phyloP scores from a whole-genome alignment of 108 stramenopile species.

The Cyclotella baltica region DNA sequence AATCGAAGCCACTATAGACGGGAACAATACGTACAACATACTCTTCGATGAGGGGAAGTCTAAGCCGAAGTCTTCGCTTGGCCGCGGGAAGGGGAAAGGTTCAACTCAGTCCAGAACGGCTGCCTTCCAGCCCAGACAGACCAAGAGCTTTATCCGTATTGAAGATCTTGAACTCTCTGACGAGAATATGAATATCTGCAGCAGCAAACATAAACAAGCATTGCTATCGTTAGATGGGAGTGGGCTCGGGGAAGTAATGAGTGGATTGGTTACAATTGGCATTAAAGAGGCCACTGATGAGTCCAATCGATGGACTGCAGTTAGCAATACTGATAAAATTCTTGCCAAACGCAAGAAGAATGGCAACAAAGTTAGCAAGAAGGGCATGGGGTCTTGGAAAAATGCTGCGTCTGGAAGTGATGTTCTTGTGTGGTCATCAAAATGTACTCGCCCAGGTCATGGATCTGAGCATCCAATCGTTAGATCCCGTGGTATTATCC shows the following conservation, averaged over 20 bases:
- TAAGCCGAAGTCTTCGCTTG: neutral
- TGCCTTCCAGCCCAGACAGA: neutral
- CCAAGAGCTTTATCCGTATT: slow-evolving; percentile 28
- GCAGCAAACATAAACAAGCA: slow-evolving; percentile 1
- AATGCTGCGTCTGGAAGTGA: slow-evolving; percentile 39
- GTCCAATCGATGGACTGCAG: slow-evolving; percentile 58
- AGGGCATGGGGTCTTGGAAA: slow-evolving; percentile 39
- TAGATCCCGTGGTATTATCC: slow-evolving; percentile 65
- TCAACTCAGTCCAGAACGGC: neutral
- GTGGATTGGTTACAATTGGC: slow-evolving; percentile 48
- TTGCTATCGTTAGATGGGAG: slow-evolving; percentile 22
- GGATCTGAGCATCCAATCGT: slow-evolving; percentile 64
- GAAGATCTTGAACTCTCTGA: slow-evolving; percentile 18
- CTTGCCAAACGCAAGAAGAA: slow-evolving; percentile 41
- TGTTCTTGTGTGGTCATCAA: slow-evolving; percentile 52
- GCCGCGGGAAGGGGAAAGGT: neutral
- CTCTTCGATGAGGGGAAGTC: slow-evolving; percentile 12
- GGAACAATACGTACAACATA: slow-evolving; percentile 8
- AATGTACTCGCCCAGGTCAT: slow-evolving; percentile 42
- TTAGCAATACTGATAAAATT: slow-evolving; percentile 48
- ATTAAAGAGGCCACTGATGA: slow-evolving; percentile 61
- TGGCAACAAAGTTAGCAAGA: neutral
- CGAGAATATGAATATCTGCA: slow-evolving; percentile 14
- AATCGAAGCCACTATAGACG: slow-evolving; percentile 13
- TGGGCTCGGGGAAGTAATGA: slow-evolving; percentile 35